These are phyloP conservation scores for Fulvia fulva DNA, from an alignment of 2,329 filamentous ascomycete species.

Conservation along the genomic window DNA sequence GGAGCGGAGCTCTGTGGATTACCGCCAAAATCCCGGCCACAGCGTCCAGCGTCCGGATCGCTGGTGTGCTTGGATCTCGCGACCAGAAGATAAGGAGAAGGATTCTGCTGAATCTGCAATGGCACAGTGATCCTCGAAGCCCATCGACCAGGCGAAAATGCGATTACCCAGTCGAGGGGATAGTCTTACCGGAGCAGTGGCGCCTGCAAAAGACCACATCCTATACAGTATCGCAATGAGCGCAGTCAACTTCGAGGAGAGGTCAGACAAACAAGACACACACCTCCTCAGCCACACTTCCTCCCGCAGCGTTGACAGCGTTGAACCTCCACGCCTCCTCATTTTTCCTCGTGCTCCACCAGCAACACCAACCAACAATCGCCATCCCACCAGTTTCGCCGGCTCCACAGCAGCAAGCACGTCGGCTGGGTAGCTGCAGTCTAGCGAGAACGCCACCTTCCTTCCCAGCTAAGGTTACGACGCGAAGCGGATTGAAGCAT, in stretches of 20 bases:
- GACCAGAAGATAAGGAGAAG: not conserved
- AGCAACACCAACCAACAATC: not conserved
- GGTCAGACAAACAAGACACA: not conserved
- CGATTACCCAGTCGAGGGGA: not conserved
- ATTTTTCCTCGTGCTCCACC: not conserved
- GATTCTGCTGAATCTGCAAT: not conserved
- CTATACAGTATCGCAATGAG: not conserved
- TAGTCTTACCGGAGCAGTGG: not conserved
- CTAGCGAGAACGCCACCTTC: not conserved
- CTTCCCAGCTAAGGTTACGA: not conserved
- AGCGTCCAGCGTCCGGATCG: not conserved
- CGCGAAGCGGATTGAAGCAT: not conserved
- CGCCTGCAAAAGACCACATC: not conserved
- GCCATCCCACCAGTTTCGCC: not conserved
- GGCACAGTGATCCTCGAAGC: not conserved
- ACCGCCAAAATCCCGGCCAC: not conserved
- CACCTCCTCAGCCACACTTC: not conserved
- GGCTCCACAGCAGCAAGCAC: not conserved
- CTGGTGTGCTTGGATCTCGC: not conserved
- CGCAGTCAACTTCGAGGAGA: not conserved
- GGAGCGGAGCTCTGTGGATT: not conserved
- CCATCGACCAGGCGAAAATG: not conserved
- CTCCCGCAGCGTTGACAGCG: not conserved
- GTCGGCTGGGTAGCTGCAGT: not conserved
- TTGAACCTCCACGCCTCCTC: not conserved